Evolutionary conservation across 108 stramenopile species (phyloP).

Genomic region (Cyclotella kingstonii): DNA sequence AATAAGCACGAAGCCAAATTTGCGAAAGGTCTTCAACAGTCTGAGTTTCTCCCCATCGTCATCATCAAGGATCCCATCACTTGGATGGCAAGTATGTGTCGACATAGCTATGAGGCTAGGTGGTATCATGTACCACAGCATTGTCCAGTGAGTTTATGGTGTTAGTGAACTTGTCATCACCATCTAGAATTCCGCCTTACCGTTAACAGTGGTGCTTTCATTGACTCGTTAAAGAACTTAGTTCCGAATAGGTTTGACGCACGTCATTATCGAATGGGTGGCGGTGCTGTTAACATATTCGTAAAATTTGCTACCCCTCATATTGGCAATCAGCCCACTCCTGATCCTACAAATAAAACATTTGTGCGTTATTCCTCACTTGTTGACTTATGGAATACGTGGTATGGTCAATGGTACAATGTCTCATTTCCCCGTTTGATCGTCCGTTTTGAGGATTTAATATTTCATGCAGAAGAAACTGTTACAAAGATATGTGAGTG

Average conservation of each 20-base stretch:
- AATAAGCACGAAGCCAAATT: conserved; percentile 23
- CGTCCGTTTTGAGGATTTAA: conserved; percentile 82
- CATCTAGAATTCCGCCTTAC: neutral
- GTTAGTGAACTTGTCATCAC: neutral
- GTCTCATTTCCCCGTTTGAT: conserved; percentile 73
- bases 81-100: conserved; percentile 89
- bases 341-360: conserved; percentile 23
- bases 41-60: conserved; percentile 67
- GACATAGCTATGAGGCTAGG: conserved; percentile 57
- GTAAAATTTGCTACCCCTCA: conserved; percentile 38
- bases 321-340: conserved; percentile 21
- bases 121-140: conserved; percentile 54
- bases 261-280: conserved; percentile 13
- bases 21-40: neutral
- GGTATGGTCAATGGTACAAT: conserved; percentile 66
- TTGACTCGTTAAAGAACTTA: conserved; percentile 36
- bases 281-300: conserved; percentile 1
- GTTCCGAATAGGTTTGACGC: conserved; percentile 52
- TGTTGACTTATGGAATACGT: conserved; percentile 65
- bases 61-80: conserved; percentile 80
- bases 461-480: conserved; percentile 66
- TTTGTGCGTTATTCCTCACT: conserved; percentile 54
- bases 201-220: neutral
- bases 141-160: conserved; percentile 40
- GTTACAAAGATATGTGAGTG: conserved; percentile 63